These are phyloP conservation scores for Alternaria brassicicola DNA, from an alignment of 2,329 filamentous ascomycete genomes.

Conservation along the genomic window DNA sequence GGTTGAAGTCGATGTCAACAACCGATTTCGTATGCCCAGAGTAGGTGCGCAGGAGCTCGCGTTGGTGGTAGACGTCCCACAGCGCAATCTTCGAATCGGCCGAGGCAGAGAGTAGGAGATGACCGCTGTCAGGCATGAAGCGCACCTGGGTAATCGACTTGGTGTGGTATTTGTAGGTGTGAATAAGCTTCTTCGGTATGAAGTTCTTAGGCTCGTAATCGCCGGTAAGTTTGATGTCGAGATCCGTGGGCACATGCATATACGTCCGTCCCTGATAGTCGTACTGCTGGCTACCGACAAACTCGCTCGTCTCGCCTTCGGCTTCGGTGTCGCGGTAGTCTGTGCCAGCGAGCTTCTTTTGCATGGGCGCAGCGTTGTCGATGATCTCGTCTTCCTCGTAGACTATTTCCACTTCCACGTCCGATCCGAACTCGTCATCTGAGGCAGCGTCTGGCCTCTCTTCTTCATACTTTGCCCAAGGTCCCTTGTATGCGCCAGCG, in stretches of 20 bases:
- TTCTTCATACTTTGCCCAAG: slow-evolving; percentile 85
- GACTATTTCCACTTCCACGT: slow-evolving; percentile 74
- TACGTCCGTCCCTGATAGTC: slow-evolving; percentile 97
- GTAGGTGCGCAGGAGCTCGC: slow-evolving; percentile 88
- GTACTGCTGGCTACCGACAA: slow-evolving; percentile 80
- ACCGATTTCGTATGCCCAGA: slow-evolving; percentile 88
- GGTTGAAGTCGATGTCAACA: slow-evolving; percentile 88
- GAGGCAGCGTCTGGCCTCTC: slow-evolving; percentile 72
- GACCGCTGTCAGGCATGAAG: slow-evolving; percentile 87
- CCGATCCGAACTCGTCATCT: slow-evolving; percentile 66
- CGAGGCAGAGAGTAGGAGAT: slow-evolving; percentile 85
- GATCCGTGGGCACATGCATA: slow-evolving; percentile 86
- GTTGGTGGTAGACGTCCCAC: slow-evolving; percentile 91
- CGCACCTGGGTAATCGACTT: slow-evolving; percentile 87
- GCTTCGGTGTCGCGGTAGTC: slow-evolving; percentile 57
- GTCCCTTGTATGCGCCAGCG: slow-evolving; percentile 85
- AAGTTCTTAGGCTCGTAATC: slow-evolving; percentile 83
- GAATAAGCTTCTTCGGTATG: slow-evolving; percentile 90
- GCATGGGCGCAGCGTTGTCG: slow-evolving; percentile 65
- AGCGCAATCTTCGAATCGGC: slow-evolving; percentile 92
- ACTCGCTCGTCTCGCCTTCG: slow-evolving; percentile 76
- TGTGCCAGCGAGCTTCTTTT: slow-evolving; percentile 61
- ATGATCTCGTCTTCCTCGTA: slow-evolving; percentile 76
- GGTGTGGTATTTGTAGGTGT: slow-evolving; percentile 83
- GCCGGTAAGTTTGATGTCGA: slow-evolving; percentile 66